Percentiles rank a stretch among this genome's conserved stretches.
Evolutionary conservation across 2,329 filamentous ascomycete species (phyloP).

Genomic region (Pyrenophora teres): DNA sequence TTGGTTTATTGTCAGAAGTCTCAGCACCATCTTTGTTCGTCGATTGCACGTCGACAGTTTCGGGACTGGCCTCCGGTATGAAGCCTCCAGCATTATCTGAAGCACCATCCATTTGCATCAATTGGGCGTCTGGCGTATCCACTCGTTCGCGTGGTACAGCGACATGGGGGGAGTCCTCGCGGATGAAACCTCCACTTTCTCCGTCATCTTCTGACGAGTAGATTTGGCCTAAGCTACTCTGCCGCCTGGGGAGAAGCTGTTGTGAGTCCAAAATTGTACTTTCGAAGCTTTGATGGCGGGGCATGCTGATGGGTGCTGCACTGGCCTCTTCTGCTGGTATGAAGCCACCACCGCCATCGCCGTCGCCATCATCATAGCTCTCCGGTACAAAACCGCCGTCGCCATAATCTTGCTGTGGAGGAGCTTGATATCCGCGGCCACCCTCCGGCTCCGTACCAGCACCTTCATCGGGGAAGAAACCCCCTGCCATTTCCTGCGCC

Average conservation of each 20-base stretch:
- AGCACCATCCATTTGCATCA: slow-evolving; percentile 37
- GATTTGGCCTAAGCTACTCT: slow-evolving; percentile 30
- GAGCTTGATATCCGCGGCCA: slow-evolving; percentile 9
- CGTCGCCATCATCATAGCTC: not conserved
- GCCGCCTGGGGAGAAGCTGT: slow-evolving; percentile 29
- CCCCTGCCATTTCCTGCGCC: slow-evolving; percentile 43
- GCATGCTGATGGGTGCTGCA: slow-evolving; percentile 16
- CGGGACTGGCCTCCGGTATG: slow-evolving; percentile 6
- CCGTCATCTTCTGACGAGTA: slow-evolving; percentile 34
- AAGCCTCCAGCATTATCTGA: slow-evolving; percentile 19
- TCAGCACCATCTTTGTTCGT: too few relatives aligned
- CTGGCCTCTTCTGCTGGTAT: slow-evolving; percentile 20
- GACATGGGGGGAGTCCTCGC: slow-evolving; percentile 11
- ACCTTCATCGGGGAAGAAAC: slow-evolving; percentile 56
- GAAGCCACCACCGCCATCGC: slow-evolving; percentile 23
- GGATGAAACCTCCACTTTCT: slow-evolving; percentile 23
- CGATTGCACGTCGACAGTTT: not conserved
- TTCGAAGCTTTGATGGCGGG: slow-evolving; percentile 45
- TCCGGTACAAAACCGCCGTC: slow-evolving; percentile 26
- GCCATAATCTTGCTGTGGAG: slow-evolving; percentile 14
- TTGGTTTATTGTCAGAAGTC: not conserved
- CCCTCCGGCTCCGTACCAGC: slow-evolving; percentile 41
- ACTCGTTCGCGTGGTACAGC: slow-evolving; percentile 1
- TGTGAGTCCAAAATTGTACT: slow-evolving; percentile 37
- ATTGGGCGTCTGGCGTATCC: slow-evolving; percentile 47